A percentile compares a stretch with the other conserved stretches of the same genome.
Evolutionary conservation across 2,329 filamentous ascomycete species (phyloP).

Genomic region (Beauveria pseudobassiana): DNA sequence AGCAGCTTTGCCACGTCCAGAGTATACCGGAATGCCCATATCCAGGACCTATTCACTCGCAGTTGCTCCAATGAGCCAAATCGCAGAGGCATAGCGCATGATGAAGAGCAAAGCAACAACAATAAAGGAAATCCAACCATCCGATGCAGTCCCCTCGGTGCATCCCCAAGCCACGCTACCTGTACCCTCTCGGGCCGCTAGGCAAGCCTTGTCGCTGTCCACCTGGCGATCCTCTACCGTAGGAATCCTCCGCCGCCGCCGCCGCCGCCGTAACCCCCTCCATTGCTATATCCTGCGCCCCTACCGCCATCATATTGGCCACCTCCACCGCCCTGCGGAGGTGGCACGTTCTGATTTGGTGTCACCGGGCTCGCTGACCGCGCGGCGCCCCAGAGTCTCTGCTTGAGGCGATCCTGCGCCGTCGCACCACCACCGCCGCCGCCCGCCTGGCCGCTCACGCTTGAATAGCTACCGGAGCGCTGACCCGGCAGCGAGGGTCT

Average conservation of each 20-base stretch:
- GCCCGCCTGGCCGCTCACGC: slow-evolving; percentile 23
- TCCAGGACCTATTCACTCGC: neutral
- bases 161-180: slow-evolving; percentile 16
- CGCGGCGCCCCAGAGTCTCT: slow-evolving; percentile 60
- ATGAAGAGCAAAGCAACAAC: neutral
- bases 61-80: neutral
- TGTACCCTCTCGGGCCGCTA: slow-evolving; percentile 36
- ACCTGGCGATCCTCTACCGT: neutral
- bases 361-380: slow-evolving; percentile 47
- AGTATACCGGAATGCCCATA: neutral
- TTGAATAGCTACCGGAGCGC: slow-evolving; percentile 68
- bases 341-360: slow-evolving; percentile 28
- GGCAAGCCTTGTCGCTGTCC: slow-evolving; percentile 36
- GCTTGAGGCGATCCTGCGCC: slow-evolving; percentile 76
- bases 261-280: slow-evolving; percentile 25
- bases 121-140: slow-evolving; percentile 2
- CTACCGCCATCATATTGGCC: slow-evolving; percentile 23
- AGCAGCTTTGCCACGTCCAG: neutral
- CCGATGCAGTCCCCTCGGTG: neutral
- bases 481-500: slow-evolving; percentile 61
- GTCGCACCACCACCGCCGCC: slow-evolving; percentile 38
- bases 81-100: neutral
- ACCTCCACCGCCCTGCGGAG: neutral
- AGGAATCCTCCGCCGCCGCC: slow-evolving; percentile 14
- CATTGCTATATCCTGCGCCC: slow-evolving; percentile 25